Evolutionary conservation across 2,329 filamentous ascomycete genomes (phyloP).

Genomic region (Trichoderma brevicompactum): DNA sequence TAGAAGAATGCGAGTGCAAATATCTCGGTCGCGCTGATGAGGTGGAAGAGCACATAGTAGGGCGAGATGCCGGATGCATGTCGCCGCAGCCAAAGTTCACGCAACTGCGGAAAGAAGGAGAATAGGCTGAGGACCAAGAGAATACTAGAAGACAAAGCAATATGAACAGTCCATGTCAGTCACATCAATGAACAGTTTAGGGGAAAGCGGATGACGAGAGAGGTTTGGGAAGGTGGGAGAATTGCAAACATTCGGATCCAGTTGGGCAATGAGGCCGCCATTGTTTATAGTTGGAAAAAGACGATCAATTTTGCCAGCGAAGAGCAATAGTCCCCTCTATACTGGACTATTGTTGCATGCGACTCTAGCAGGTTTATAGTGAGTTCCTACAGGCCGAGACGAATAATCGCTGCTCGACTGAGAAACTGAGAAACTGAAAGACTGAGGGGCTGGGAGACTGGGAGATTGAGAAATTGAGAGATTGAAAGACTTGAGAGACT

Average conservation of each 20-base stretch:
- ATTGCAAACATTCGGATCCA: background rate
- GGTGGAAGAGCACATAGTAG: background rate
- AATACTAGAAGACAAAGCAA: background rate
- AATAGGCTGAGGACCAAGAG: background rate
- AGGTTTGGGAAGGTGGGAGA: background rate
- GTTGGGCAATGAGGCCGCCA: background rate
- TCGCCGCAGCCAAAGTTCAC: background rate
- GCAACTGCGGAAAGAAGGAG: background rate
- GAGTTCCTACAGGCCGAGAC: background rate
- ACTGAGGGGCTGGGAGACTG: too few species aligned
- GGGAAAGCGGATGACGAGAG: background rate
- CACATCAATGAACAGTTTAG: background rate
- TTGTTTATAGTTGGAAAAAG: background rate
- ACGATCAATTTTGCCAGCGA: background rate
- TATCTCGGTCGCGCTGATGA: background rate
- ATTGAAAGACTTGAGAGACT: background rate
- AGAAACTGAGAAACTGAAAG: background rate
- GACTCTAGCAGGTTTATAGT: background rate
- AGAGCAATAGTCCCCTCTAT: background rate
- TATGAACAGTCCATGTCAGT: background rate
- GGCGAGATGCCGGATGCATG: background rate
- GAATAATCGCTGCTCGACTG: background rate
- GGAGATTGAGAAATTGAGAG: too few species aligned
- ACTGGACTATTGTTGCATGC: background rate
- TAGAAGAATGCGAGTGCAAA: background rate